Evolutionary conservation across 169 alveolate genomes (phyloP).

Genomic region (Babesia sp.): DNA sequence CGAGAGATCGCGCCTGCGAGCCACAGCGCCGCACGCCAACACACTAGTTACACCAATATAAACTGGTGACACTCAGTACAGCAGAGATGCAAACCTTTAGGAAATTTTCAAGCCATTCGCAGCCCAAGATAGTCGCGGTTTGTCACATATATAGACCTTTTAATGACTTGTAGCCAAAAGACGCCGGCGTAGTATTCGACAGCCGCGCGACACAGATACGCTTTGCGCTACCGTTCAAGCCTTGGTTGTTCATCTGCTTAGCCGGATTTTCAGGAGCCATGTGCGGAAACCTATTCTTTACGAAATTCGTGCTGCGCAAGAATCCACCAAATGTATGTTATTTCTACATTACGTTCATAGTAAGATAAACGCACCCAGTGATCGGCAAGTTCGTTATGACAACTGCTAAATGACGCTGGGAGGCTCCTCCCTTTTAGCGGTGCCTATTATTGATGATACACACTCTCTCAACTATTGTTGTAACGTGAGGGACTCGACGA

Average conservation of each 20-base stretch:
- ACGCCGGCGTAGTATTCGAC: conserved; percentile 78
- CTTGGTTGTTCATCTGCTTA: conserved; percentile 70
- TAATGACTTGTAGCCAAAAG: conserved; percentile 63
- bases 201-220: conserved; percentile 67
- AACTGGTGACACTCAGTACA: neutral
- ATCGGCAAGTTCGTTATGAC: no score
- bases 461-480: no score
- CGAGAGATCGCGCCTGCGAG: no score
- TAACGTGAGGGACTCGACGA: no score
- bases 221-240: conserved; percentile 69
- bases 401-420: no score
- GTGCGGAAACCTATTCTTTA: conserved; percentile 74
- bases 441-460: no score
- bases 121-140: conserved; percentile 34
- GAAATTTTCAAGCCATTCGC: conserved; percentile 27
- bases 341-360: neutral
- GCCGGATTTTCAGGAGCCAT: conserved; percentile 78
- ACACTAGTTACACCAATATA: neutral
- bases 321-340: conserved; percentile 77
- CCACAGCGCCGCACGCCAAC: no score
- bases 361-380: no score
- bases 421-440: neutral
- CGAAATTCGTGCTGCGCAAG: conserved; percentile 66
- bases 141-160: neutral
- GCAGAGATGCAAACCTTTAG: conserved; percentile 24